Evolutionary conservation across 148 eudicot species (phyloP), one percentile per base, ranked within the genome.

Genomic region (Camellia japonica): DNA sequence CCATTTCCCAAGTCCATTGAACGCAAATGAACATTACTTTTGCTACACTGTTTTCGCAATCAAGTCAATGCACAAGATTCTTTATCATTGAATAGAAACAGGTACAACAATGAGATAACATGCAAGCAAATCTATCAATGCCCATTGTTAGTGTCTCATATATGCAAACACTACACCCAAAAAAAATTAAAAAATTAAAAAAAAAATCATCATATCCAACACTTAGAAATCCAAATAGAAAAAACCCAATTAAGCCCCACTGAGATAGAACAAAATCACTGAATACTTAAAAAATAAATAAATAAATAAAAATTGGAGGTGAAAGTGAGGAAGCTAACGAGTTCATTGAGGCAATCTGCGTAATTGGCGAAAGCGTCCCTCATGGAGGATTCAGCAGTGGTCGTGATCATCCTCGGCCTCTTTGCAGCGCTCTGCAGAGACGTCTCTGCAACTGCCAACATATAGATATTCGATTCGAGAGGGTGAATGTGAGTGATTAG

Each of bases 331-430:
- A 44, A 52, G 58, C 64, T 83, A 61, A 95, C 99, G 41, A 95
- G 90, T 69, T 87, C 79, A 83, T 95, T 93, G 76, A 95, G 91
- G 81, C 90, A 91, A 6, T 88, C 91, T 38, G 97, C 90, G 80
- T 93, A 95, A 7, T 87, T 73, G 70, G 84, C 47, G 79, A 95
- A 95, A 55, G 90, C 85, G 30, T 90, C 88, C 72, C 81, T 82
- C 88, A 92, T 78, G 54, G 83, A 89, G 38, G 91, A 78, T 67
- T 85, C 86, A 51, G 60, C 69, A 16, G 14, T 4, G 42, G 90
- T 82, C 3, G 86, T 59, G 87, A 92, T 87, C 82, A 79, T 86
- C 79, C 91, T 84, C 6, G 93, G 90, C 86, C 84, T 95, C 84
- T 90, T 94, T 3, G 91, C 90, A 59, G 88, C 81, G 79, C 81